Evolutionary conservation across 352 stramenopile species (phyloP).

Genomic region (Phytopythium chamaehyphon): DNA sequence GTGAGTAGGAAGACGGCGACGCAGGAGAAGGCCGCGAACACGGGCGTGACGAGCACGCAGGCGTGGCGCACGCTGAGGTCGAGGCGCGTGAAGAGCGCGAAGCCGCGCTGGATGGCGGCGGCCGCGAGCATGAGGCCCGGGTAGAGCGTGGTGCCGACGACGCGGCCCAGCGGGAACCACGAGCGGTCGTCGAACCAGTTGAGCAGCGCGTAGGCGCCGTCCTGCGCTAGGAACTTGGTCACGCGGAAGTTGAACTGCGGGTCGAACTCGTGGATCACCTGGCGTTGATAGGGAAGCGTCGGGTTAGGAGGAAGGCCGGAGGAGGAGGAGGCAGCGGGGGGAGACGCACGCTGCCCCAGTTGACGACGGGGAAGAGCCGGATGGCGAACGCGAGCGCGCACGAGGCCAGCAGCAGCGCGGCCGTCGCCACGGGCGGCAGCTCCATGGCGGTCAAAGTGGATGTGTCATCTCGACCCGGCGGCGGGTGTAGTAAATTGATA

Average conservation of each 20-base stretch:
- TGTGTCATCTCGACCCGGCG: neutral
- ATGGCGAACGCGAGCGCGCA: constrained; percentile 88
- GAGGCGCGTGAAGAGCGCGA: constrained; percentile 16
- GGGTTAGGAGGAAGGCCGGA: constrained; percentile 1
- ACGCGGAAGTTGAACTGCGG: constrained; percentile 99
- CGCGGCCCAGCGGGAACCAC: constrained; percentile 92
- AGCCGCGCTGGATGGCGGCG: constrained; percentile 64
- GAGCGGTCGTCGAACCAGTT: constrained; percentile 98
- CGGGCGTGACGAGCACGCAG: constrained; percentile 87
- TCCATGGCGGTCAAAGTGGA: neutral
- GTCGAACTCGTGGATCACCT: constrained; percentile 92
- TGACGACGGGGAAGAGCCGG: constrained; percentile 89
- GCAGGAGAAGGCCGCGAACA: constrained; percentile 84
- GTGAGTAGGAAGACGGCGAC: constrained; percentile 89
- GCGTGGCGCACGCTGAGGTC: constrained; percentile 72
- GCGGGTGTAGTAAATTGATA: no score
- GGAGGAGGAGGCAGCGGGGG: neutral
- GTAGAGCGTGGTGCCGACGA: constrained; percentile 92
- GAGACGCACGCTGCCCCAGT: constrained; percentile 80
- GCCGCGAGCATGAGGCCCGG: constrained; percentile 90
- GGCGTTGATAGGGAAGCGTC: neutral
- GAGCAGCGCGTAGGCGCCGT: constrained; percentile 92
- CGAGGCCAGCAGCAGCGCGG: constrained; percentile 70
- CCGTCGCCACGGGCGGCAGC: constrained; percentile 26
- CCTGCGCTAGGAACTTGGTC: constrained; percentile 92